Evolutionary conservation across 163 green algal species (phyloP), one percentile per base, ranked within the genome.

Genomic region (Chlamydomonas reinhardtii): DNA sequence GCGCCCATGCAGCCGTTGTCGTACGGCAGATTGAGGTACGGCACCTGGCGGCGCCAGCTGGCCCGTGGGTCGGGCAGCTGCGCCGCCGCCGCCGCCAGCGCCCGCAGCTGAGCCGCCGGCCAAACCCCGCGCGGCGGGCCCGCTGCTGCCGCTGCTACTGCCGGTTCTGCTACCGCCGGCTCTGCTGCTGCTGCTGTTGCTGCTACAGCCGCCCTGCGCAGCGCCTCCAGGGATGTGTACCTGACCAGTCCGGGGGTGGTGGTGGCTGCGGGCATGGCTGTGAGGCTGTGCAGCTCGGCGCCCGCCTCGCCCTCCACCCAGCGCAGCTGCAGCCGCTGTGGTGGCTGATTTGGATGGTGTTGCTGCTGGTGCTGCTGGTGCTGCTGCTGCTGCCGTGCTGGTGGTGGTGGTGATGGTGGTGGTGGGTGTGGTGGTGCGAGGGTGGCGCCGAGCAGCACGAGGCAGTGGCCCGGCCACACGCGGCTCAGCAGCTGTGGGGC

Each of bases 221-320:
- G 54, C 27, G 68, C 79, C 20, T 52, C 79, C 54, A 85, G 54
- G 22, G 43, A 72, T 22, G 69, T 85, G 79, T 85, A 78, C 54
- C 20, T 25, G 25, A 85, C 79, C 32, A 85, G 68, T 0, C 48
- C 32, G 24, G 79, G 79, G 4, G 79, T 78, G 22, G 66, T 85
- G n/a, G 77, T 2, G 15, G 52, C 27, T 32, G 52, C 79, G 34
- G 79, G 79, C 68, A 85, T 77, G 32, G 79, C 31, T 20, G 54
- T 85, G 19, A 85, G 68, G 34, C 68, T 78, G 34, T 48, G 6
- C 12, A 56, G 66, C 54, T 92, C 89, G 43, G 32, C 54, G 20
- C 48, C 76, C 17, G 65, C 37, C 11, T 72, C 69, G 22, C 78
- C 71, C 74, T 86, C 74, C 11, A 12, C 65, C 64, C 79, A 85